Percentiles rank a stretch among this genome's conserved stretches.
phyloP scores from a whole-genome alignment of 495 filamentous ascomycete species.

The Aspergillus bridgeri region DNA sequence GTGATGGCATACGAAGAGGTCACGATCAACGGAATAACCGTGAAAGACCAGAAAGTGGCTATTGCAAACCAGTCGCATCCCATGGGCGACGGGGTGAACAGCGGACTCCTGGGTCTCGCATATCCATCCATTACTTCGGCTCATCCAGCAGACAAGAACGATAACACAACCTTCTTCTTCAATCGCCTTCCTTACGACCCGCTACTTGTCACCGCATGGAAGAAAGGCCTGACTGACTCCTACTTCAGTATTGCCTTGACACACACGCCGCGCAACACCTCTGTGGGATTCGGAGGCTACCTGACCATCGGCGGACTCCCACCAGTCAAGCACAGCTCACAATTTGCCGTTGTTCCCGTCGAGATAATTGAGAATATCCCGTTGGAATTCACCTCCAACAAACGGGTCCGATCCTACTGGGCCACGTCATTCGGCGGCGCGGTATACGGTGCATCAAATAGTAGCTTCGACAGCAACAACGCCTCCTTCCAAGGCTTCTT shows the following conservation, averaged over 20 bases:
- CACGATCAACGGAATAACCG: constrained; percentile 51
- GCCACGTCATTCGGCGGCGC: constrained; percentile 17
- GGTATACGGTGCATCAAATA: constrained; percentile 13
- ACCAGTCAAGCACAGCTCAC: constrained; percentile 15
- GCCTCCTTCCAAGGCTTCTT: constrained; percentile 49
- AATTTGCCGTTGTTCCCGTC: constrained; percentile 21
- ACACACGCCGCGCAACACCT: constrained; percentile 15
- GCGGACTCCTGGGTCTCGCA: constrained; percentile 59
- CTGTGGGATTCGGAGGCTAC: constrained; percentile 23
- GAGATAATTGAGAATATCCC: constrained; percentile 23
- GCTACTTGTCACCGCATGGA: constrained; percentile 55
- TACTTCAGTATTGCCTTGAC: constrained; percentile 49
- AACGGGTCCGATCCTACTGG: constrained; percentile 24
- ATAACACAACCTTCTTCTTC: constrained; percentile 26
- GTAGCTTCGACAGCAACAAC: constrained; percentile 11
- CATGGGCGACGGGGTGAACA: constrained; percentile 42
- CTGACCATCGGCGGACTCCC: constrained; percentile 27
- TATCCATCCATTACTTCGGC: constrained; percentile 49
- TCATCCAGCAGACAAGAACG: constrained; percentile 24
- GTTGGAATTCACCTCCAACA: constrained; percentile 9
- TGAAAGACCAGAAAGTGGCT: constrained; percentile 50
- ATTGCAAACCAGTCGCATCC: constrained; percentile 47
- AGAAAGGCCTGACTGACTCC: constrained; percentile 48
- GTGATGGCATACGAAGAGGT: constrained; percentile 56
- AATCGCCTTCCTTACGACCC: constrained; percentile 48